phyloP scores from a whole-genome alignment of 768 basidiomycete genomes.

The Agaricus sinodeliciosus region DNA sequence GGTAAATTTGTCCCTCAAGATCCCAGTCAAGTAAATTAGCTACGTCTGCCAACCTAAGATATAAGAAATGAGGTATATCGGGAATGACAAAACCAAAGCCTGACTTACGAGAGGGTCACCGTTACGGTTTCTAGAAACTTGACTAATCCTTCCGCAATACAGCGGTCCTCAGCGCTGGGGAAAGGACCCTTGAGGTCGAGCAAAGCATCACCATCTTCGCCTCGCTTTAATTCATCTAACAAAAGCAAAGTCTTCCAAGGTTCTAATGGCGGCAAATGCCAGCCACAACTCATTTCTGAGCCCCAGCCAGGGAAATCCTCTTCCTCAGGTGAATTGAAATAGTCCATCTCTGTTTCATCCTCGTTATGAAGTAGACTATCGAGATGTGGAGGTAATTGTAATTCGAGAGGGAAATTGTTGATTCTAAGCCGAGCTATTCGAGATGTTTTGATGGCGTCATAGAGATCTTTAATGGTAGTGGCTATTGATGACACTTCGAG shows the following conservation, averaged over 20 bases:
- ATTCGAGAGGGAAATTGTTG: slow-evolving; percentile 72
- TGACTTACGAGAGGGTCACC: slow-evolving; percentile 68
- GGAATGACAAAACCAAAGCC: neutral
- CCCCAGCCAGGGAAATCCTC: slow-evolving; percentile 56
- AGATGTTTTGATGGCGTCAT: slow-evolving; percentile 69
- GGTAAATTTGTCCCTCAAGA: slow-evolving; percentile 74
- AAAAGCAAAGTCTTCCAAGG: slow-evolving; percentile 93
- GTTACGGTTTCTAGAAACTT: slow-evolving; percentile 71
- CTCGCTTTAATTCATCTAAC: slow-evolving; percentile 43
- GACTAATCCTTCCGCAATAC: slow-evolving; percentile 63
- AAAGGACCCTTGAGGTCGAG: slow-evolving; percentile 54
- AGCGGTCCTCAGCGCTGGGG: slow-evolving; percentile 56
- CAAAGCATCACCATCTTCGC: slow-evolving; percentile 47
- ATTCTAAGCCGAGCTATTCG: slow-evolving; percentile 75
- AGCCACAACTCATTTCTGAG: slow-evolving; percentile 61
- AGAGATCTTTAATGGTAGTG: slow-evolving; percentile 72
- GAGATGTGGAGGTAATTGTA: slow-evolving; percentile 81
- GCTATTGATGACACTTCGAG: slow-evolving; percentile 67
- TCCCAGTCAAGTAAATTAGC: slow-evolving; percentile 80
- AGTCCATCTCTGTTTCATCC: slow-evolving; percentile 50
- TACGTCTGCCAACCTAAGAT: slow-evolving; percentile 65
- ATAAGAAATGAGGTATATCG: neutral
- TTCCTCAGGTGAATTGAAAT: slow-evolving; percentile 42
- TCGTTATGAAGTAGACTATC: slow-evolving; percentile 64
- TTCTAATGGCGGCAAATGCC: slow-evolving; percentile 64